phyloP scores from a whole-genome alignment of 2,329 filamentous ascomycete genomes.

The Colletotrichum falcatum region DNA sequence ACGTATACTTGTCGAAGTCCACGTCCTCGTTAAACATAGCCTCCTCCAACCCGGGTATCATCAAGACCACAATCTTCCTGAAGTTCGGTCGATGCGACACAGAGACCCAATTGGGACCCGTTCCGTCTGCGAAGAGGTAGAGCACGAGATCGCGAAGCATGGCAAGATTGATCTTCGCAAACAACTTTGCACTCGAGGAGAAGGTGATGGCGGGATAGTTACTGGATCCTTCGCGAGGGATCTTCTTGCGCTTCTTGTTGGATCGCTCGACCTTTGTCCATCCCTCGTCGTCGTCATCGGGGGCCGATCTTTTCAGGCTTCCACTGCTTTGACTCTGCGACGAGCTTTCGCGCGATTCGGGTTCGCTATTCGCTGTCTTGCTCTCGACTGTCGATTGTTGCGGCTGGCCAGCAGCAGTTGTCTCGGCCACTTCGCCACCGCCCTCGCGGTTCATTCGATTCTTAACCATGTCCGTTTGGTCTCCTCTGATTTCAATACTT shows the following conservation, averaged over 20 bases:
- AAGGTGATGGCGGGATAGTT: constrained; percentile 72
- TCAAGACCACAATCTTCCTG: constrained; percentile 85
- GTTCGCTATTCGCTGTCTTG: not conserved
- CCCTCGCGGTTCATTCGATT: constrained; percentile 22
- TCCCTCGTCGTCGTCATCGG: constrained; percentile 55
- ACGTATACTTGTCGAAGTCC: constrained; percentile 61
- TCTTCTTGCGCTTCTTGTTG: constrained; percentile 71
- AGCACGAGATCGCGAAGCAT: constrained; percentile 73
- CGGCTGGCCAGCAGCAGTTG: constrained; percentile 1
- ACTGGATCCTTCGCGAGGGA: constrained; percentile 65
- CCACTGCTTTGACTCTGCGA: constrained; percentile 48
- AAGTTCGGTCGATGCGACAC: constrained; percentile 73
- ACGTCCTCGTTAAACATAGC: constrained; percentile 82
- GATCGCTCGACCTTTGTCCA: constrained; percentile 69
- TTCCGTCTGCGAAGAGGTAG: constrained; percentile 75
- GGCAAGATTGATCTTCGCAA: constrained; percentile 71
- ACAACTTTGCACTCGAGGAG: constrained; percentile 67
- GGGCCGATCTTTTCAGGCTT: constrained; percentile 62
- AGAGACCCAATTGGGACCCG: constrained; percentile 73
- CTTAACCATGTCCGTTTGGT: constrained; percentile 20
- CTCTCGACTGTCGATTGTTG: constrained; percentile 1
- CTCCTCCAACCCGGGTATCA: constrained; percentile 92
- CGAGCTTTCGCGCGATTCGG: constrained; percentile 27
- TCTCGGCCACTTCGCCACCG: constrained; percentile 31
- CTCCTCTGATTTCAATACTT: not conserved